Base-by-base conservation (phyloP, 2,329 filamentous ascomycete genomes). In the Aspergillus sp. region DNA sequence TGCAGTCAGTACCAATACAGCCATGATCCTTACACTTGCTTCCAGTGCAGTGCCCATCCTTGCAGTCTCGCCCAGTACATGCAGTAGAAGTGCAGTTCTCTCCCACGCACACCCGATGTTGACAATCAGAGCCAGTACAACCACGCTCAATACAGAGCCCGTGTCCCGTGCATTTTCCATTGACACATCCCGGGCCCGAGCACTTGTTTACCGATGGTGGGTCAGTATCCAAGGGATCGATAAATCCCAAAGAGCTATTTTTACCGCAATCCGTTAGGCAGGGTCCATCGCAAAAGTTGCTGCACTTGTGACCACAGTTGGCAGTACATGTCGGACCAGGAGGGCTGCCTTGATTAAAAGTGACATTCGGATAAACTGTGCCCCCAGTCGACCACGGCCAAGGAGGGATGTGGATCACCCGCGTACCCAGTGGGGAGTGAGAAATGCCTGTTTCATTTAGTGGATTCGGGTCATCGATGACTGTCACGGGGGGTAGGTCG, bases 311-410 rank as follows among this genome's bases (percentile, higher is more conserved):
- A 10, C 64, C 64, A 30, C 62, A 64, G 15, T 53, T 44, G 41
- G 64, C 54, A 2, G 58, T 66, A 44, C 62, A 66, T 1, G 60
- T 58, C 2, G 64, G 62, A 10, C 64, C 56, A 5, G 54, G 52
- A 3, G 62, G 62, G 19, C 39, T 30, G 3, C 62, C 62, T 53
- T 62, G 38, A 1, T 52, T 61, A 30, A 64, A 64, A 8, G 15
- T 60, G 21, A 65, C 47, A 5, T 48, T 61, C 8, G 59, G 57
- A 17, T 36, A 41, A 8, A 56, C 54, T 3, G 54, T 52, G n/a
- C 51, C 23, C 19, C 49, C 32, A 1, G 60, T 61, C 23, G 62
- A 59, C 64, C 62, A 64, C 5, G 64, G 62, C 64, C 62, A 64
- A 5, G 64, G 64, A n/a, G 64, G 62, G 15, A 58, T 61, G 21